Conservation (phyloP, 768 basidiomycete species). For the Auriscalpium orientale region DNA sequence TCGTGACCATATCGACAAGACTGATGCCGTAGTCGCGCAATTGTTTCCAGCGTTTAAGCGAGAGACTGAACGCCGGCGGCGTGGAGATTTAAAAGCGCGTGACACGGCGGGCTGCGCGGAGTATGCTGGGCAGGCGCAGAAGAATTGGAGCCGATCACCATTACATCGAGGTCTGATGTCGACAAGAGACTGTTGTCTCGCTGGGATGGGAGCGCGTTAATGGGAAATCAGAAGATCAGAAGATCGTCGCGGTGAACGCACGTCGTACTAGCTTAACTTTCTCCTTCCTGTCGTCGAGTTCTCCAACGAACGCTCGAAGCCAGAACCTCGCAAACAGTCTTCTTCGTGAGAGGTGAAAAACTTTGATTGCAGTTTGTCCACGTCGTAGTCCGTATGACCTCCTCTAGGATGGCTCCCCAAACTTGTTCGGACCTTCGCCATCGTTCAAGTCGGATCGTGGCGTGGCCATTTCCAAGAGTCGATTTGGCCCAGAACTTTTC, state of each 20-base stretch:
- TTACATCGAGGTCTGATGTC: slow-evolving; percentile 83
- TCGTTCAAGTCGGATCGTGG: slow-evolving; percentile 91
- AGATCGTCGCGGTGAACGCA: slow-evolving; percentile 37
- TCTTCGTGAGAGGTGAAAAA: slow-evolving; percentile 74
- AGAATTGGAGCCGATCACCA: slow-evolving; percentile 75
- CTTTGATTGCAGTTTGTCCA: slow-evolving; percentile 77
- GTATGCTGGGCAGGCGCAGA: slow-evolving; percentile 92
- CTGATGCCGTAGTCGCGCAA: slow-evolving; percentile 74
- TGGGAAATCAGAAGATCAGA: not conserved
- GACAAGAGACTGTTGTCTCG: slow-evolving; percentile 83
- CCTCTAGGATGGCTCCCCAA: slow-evolving; percentile 90
- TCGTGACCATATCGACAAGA: slow-evolving; percentile 62
- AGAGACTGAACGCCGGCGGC: slow-evolving; percentile 72
- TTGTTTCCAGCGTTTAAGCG: slow-evolving; percentile 71
- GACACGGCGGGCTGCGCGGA: slow-evolving; percentile 81
- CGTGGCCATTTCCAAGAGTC: slow-evolving; percentile 91
- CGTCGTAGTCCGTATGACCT: slow-evolving; percentile 77
- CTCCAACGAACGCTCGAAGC: slow-evolving; percentile 86
- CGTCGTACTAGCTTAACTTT: slow-evolving; percentile 95
- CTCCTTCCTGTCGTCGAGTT: slow-evolving; percentile 96
- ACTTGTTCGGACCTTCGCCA: slow-evolving; percentile 94
- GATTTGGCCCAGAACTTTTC: slow-evolving; percentile 58
- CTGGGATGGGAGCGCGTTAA: slow-evolving; percentile 32
- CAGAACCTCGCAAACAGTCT: slow-evolving; percentile 72
- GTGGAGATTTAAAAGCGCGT: slow-evolving; percentile 77